Conservation (phyloP, 495 filamentous ascomycete species). For the Daldinia loculata region DNA sequence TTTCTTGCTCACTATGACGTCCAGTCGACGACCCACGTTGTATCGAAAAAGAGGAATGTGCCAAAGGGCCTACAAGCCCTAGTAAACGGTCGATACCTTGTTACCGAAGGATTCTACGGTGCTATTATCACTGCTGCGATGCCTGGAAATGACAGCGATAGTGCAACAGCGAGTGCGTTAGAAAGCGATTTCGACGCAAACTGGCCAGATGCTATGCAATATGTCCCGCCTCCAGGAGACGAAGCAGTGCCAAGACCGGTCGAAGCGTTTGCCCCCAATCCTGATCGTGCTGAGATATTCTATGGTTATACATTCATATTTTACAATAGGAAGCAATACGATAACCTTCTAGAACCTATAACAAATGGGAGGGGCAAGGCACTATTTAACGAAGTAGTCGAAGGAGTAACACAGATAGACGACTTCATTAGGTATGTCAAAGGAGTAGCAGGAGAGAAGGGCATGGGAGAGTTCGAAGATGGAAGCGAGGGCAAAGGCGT, state of each 20-base stretch:
- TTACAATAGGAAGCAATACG: conserved; percentile 78
- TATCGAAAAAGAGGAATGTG: conserved; percentile 89
- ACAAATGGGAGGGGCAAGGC: conserved; percentile 85
- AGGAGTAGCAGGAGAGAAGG: conserved; percentile 76
- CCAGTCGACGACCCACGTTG: conserved; percentile 81
- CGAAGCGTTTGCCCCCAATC: conserved; percentile 73
- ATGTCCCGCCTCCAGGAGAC: conserved; percentile 76
- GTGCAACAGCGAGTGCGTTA: conserved; percentile 65
- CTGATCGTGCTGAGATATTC: conserved; percentile 74
- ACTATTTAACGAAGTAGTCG: conserved; percentile 66
- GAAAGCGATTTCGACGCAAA: conserved; percentile 82
- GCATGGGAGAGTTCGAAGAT: conserved; percentile 67
- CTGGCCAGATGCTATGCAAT: conserved; percentile 78
- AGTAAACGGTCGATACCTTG: conserved; percentile 82
- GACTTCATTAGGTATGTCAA: conserved; percentile 83
- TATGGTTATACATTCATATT: conserved; percentile 91
- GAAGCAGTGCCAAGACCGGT: conserved; percentile 72
- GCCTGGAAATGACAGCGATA: conserved; percentile 62
- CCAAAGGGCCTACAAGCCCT: conserved; percentile 88
- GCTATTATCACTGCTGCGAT: conserved; percentile 77
- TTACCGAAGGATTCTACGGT: conserved; percentile 73
- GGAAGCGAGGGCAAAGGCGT: conserved; percentile 72
- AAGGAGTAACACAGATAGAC: conserved; percentile 73
- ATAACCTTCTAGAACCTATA: conserved; percentile 76
- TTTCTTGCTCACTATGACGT: conserved; percentile 74